Conservation (phyloP, 1,139 yeast genomes). For the Nakaseomyces delphensis region DNA sequence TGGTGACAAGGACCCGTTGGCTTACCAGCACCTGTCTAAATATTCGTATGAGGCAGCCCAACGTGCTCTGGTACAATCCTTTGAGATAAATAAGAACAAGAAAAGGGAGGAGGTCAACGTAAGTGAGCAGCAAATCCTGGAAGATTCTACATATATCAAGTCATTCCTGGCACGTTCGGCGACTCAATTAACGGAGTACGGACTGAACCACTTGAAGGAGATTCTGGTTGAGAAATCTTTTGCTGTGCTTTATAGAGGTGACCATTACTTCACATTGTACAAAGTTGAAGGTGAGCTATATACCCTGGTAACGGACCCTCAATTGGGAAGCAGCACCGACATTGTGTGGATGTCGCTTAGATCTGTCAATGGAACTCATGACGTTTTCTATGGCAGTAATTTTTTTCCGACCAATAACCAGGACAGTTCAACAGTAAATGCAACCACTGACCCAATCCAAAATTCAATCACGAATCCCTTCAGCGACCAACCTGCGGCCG, state of each 20-base stretch:
- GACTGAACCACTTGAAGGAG: conserved; percentile 40
- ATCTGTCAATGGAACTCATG: conserved; percentile 57
- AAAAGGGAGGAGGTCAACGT: conserved; percentile 6
- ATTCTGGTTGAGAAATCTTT: conserved; percentile 43
- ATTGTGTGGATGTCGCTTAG: conserved; percentile 73
- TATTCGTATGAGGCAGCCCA: conserved; percentile 43
- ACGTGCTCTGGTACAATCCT: conserved; percentile 34
- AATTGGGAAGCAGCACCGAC: conserved; percentile 40
- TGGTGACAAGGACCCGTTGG: conserved; percentile 25
- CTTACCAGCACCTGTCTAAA: conserved; percentile 30
- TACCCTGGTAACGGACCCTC: conserved; percentile 59
- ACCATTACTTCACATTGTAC: conserved; percentile 67
- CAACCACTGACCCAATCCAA: background rate
- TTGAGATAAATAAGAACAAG: conserved; percentile 26
- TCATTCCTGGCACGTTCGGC: conserved; percentile 40
- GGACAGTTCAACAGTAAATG: background rate
- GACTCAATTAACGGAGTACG: conserved; percentile 64
- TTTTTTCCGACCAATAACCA: conserved; percentile 31
- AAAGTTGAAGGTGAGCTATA: conserved; percentile 47
- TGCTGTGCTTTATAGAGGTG: conserved; percentile 69
- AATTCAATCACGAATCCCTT: conserved; percentile 19
- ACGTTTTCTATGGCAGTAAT: conserved; percentile 55
- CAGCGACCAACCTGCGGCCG: conserved; percentile 8
- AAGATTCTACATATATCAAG: conserved; percentile 30
- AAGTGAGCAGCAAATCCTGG: conserved; percentile 21